Evolutionary conservation across 768 basidiomycete genomes (phyloP).

Genomic region (Auricularia sp.): DNA sequence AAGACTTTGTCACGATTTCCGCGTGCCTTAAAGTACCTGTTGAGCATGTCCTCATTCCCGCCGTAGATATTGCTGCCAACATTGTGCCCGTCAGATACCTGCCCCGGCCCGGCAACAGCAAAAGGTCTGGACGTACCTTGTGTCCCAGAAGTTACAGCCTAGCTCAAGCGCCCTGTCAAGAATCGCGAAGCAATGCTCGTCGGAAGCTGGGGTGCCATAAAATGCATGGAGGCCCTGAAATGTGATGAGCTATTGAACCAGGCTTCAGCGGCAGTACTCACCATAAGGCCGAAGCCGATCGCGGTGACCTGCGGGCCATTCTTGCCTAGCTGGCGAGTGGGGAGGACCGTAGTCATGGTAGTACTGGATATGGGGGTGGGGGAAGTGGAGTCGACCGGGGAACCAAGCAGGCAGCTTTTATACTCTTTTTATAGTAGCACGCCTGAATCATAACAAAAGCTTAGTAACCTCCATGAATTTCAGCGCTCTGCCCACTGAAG

Average conservation of each 20-base stretch:
- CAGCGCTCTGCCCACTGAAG: too few species aligned
- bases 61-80: neutral
- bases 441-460: too few species aligned
- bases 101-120: neutral
- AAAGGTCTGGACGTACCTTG: neutral
- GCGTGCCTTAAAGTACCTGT: neutral
- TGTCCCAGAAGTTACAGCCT: neutral
- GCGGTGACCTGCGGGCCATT: neutral
- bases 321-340: neutral
- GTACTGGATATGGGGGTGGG: too few species aligned
- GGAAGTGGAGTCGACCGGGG: too few species aligned
- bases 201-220: neutral
- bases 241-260: neutral
- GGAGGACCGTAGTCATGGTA: neutral
- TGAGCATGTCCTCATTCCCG: neutral
- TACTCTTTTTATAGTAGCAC: too few species aligned
- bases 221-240: neutral
- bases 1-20: constrained; percentile 11
- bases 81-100: neutral
- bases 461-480: too few species aligned
- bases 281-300: neutral
- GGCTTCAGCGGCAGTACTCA: neutral
- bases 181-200: neutral
- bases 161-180: neutral
- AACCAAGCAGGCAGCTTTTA: too few species aligned